A percentile compares a stretch with the other conserved stretches of the same genome.
phyloP scores from a whole-genome alignment of 2,329 filamentous ascomycete species.

The Scedosporium dehoogii region DNA sequence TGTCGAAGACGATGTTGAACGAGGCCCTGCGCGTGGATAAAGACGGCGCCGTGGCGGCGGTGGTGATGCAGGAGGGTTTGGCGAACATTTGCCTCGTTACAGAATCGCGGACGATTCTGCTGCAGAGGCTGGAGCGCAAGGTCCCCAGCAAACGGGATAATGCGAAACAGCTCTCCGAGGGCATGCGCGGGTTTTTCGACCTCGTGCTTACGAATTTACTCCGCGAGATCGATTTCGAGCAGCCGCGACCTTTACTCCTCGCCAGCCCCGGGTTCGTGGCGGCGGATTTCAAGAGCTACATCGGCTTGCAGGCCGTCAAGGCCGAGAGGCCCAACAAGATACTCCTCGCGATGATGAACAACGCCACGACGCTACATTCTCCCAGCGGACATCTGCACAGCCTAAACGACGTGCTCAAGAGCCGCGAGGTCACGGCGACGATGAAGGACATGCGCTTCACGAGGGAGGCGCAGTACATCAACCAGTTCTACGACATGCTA shows the following conservation, averaged over 20 bases:
- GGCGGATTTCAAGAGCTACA: constrained; percentile 66
- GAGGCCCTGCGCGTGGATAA: constrained; percentile 72
- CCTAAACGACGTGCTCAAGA: constrained; percentile 77
- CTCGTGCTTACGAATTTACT: constrained; percentile 66
- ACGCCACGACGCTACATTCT: constrained; percentile 68
- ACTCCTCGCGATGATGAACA: constrained; percentile 50
- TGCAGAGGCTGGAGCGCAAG: constrained; percentile 56
- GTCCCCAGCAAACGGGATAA: constrained; percentile 60
- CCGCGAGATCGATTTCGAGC: constrained; percentile 65
- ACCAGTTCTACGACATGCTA: constrained; percentile 68
- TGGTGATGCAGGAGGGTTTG: constrained; percentile 85
- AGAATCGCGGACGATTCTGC: constrained; percentile 66
- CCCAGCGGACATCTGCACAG: constrained; percentile 81
- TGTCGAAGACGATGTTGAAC: constrained; percentile 66
- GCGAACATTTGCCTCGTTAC: constrained; percentile 79
- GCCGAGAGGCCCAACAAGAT: constrained; percentile 52
- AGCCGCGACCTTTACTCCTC: constrained; percentile 64
- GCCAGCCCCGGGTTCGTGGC: constrained; percentile 88
- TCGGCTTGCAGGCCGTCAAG: constrained; percentile 48
- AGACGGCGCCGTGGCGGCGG: constrained; percentile 74
- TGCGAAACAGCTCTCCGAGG: constrained; percentile 57
- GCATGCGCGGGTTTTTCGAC: constrained; percentile 64
- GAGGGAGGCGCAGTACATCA: constrained; percentile 73
- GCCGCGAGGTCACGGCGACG: constrained; percentile 63
- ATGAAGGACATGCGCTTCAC: constrained; percentile 84